phyloP scores from a whole-genome alignment of 83 land plant species.

The Thuja plicata region DNA sequence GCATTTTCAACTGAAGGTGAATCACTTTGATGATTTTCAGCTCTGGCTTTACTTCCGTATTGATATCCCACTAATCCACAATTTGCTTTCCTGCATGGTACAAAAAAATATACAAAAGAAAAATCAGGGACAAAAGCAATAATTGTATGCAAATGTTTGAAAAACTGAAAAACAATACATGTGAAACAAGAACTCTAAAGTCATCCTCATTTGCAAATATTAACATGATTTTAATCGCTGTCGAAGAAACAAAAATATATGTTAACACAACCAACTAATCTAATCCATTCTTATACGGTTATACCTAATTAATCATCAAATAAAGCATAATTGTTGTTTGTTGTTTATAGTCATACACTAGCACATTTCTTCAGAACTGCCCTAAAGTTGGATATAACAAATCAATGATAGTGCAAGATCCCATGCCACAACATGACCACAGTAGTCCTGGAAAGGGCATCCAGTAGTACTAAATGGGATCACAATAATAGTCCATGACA shows the following conservation, averaged over 20 bases:
- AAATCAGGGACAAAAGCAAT: neutral
- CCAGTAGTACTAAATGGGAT: too few species aligned
- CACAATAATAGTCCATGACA: too few species aligned
- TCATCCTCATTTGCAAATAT: neutral
- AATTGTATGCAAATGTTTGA: neutral
- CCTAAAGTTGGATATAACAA: constrained; percentile 9
- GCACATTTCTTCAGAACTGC: neutral
- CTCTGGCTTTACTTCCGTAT: neutral
- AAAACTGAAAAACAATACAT: neutral
- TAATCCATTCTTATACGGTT: neutral
- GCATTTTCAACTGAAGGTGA: neutral
- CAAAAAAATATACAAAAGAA: neutral
- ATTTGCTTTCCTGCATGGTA: constrained; percentile 5
- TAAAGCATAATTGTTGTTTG: neutral
- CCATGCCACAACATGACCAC: neutral
- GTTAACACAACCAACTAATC: neutral
- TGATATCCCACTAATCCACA: constrained; percentile 8
- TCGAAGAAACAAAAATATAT: neutral
- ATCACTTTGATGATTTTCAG: constrained; percentile 6
- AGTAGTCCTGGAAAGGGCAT: neutral
- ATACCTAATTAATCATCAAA: neutral
- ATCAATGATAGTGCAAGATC: neutral
- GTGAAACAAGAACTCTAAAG: neutral
- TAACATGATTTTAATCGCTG: neutral
- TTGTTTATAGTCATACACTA: neutral